These are phyloP conservation scores for Cotoneaster glaucophyllus DNA, from an alignment of 306 rosid species.

Conservation along the genomic window DNA sequence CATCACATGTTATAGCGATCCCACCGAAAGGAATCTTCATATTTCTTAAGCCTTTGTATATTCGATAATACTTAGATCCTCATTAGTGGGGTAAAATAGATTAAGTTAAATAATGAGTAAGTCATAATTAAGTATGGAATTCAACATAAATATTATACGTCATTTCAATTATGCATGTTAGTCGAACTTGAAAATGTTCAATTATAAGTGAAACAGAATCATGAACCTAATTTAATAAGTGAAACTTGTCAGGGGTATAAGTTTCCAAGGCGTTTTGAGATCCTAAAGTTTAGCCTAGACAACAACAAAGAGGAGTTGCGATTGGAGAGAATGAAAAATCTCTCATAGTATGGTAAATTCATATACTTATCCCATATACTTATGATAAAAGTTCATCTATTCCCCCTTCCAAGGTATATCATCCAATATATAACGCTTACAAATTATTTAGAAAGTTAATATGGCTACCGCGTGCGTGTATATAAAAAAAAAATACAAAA, in stretches of 20 bases:
- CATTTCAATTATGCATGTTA: too few relatives aligned
- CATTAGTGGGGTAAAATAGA: neutral
- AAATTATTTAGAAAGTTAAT: too few relatives aligned
- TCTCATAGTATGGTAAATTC: neutral
- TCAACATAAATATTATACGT: neutral
- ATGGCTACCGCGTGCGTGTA: too few relatives aligned
- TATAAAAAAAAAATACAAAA: too few relatives aligned
- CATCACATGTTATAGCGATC: conserved; percentile 53
- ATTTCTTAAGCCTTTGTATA: conserved; percentile 5
- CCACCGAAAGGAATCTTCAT: conserved; percentile 60
- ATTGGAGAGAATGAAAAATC: neutral
- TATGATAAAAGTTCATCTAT: too few relatives aligned
- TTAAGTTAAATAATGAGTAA: neutral
- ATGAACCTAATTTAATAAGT: neutral
- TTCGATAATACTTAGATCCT: too few relatives aligned
- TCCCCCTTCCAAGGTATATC: too few relatives aligned
- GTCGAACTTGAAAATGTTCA: too few relatives aligned
- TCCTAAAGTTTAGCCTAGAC: neutral
- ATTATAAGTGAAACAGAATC: neutral
- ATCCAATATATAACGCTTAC: too few relatives aligned
- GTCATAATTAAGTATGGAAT: neutral
- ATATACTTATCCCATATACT: too few relatives aligned
- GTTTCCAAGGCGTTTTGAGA: neutral
- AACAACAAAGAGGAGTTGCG: neutral
- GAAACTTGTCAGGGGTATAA: neutral